Conservation (phyloP, 345 rosid genomes). For the Clausena lansium region DNA sequence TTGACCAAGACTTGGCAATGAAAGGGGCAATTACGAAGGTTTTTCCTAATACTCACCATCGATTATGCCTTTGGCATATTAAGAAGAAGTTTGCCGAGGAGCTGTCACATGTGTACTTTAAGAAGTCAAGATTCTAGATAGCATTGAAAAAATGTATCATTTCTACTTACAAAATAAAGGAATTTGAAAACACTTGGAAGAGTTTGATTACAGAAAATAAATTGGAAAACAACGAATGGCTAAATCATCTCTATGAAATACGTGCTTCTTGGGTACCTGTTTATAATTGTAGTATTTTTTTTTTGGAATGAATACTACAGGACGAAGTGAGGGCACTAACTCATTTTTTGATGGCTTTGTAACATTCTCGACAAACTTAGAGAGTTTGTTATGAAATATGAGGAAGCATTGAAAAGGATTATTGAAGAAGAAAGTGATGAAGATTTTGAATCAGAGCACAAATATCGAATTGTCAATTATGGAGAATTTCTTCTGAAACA, state of each 20-base stretch:
- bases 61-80: not conserved
- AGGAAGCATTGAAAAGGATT: not conserved
- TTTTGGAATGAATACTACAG: not conserved
- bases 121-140: not conserved
- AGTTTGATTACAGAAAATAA: not conserved
- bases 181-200: no score
- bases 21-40: no score
- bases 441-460: no score
- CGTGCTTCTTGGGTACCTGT: not conserved
- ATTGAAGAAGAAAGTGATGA: no score
- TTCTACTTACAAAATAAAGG: not conserved
- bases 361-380: not conserved
- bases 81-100: not conserved
- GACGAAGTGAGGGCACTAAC: not conserved
- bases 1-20: no score
- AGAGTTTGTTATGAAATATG: not conserved
- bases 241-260: not conserved
- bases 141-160: no score
- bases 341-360: not conserved
- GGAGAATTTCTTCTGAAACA: no score
- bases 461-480: no score
- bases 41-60: no score
- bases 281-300: not conserved
- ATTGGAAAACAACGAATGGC: not conserved
- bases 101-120: not conserved